phyloP scores from a whole-genome alignment of 371 early-diverging fungal species.

The Actinomortierella ambigua region DNA sequence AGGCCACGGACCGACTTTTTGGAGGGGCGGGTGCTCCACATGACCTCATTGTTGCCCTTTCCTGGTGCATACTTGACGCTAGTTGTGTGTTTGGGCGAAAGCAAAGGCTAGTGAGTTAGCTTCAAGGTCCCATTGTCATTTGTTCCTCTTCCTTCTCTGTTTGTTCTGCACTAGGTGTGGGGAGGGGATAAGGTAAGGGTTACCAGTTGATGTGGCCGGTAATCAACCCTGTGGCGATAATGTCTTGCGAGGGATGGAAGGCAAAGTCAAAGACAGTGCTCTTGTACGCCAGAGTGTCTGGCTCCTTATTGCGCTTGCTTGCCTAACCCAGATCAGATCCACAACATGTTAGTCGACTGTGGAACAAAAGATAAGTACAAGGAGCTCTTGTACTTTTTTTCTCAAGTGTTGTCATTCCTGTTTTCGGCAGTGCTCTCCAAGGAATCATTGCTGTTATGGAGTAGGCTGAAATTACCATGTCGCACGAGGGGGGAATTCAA shows the following conservation, averaged over 20 bases:
- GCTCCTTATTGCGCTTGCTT: constrained; percentile 9
- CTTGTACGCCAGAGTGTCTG: constrained; percentile 40
- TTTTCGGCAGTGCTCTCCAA: too few species aligned
- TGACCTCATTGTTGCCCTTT: constrained; percentile 54
- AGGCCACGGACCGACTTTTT: constrained; percentile 86
- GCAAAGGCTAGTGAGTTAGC: constrained; percentile 16
- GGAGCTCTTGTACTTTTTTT: too few species aligned
- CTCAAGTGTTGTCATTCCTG: too few species aligned
- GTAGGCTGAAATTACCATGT: too few species aligned
- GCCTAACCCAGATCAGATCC: constrained; percentile 4
- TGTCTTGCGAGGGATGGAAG: constrained; percentile 71
- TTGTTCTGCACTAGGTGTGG: constrained; percentile 3
- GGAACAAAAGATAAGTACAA: too few species aligned
- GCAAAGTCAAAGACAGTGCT: constrained; percentile 69
- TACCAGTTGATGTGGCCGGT: constrained; percentile 82
- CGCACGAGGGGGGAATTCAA: too few species aligned
- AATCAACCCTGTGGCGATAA: constrained; percentile 78
- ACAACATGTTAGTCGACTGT: constrained; percentile 12
- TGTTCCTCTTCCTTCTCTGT: constrained; percentile 1
- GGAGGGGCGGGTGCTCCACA: constrained; percentile 68
- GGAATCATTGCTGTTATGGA: too few species aligned
- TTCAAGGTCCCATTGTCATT: background rate
- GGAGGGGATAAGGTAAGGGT: too few species aligned
- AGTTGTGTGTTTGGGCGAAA: background rate
- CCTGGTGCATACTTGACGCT: constrained; percentile 56